Evolutionary conservation across 169 alveolate species (phyloP).

Genomic region (Plasmodium yoelii): DNA sequence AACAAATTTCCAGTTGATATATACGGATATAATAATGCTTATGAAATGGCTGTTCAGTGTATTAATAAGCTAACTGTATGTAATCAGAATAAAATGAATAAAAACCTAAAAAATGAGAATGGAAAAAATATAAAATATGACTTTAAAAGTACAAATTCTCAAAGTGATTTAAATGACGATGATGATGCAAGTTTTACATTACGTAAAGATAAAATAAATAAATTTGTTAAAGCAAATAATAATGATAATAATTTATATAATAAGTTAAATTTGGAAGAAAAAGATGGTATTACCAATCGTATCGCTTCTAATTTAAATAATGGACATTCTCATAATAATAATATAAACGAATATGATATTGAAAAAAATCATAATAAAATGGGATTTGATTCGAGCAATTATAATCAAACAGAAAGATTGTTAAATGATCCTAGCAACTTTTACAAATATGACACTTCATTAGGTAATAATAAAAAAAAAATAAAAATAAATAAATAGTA

Average conservation of each 20-base stretch:
- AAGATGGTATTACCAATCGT: neutral
- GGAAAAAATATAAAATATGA: constrained; percentile 32
- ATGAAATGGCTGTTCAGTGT: constrained; percentile 77
- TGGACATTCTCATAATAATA: neutral
- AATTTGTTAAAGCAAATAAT: neutral
- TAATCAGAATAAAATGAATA: constrained; percentile 55
- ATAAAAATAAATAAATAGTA: neutral
- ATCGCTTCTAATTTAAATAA: no score
- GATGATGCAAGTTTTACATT: neutral
- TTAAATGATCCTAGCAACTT: constrained; percentile 22
- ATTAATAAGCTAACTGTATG: constrained; percentile 58
- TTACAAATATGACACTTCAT: constrained; percentile 26
- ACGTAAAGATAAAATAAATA: neutral
- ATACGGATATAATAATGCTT: constrained; percentile 72
- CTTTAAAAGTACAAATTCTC: neutral
- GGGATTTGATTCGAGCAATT: constrained; percentile 5
- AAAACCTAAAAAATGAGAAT: constrained; percentile 27
- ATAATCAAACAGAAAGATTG: constrained; percentile 2
- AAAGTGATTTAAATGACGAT: constrained; percentile 27
- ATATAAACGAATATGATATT: neutral
- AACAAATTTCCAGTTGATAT: constrained; percentile 72
- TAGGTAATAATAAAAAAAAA: constrained; percentile 46
- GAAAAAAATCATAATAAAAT: constrained; percentile 10
- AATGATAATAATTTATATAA: neutral
- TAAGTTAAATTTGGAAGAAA: neutral